Percentiles rank a stretch among this genome's conserved stretches.
phyloP scores from a whole-genome alignment of 495 filamentous ascomycete species.

The Staphylotrichum longicolle region DNA sequence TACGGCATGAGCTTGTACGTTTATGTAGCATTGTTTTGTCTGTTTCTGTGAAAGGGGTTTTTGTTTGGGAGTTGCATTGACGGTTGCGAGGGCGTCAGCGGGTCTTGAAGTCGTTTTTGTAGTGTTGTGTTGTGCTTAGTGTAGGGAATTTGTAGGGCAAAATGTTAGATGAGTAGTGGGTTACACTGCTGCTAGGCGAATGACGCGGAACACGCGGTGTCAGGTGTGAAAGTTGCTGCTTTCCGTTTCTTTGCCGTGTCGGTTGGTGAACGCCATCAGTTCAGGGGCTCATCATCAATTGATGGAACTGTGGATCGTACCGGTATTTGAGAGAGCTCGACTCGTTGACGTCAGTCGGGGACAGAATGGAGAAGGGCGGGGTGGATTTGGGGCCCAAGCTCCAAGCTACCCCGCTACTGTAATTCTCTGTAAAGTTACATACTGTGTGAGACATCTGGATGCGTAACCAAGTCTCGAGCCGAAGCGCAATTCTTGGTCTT shows the following conservation, averaged over 20 bases:
- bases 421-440: not conserved
- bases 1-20: not conserved
- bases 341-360: not conserved
- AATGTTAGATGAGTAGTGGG: not conserved
- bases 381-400: not conserved
- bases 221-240: too few species aligned
- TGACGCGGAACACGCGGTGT: too few species aligned
- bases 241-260: too few species aligned
- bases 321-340: too few species aligned
- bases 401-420: conserved; percentile 7
- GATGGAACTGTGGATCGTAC: too few species aligned
- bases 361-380: not conserved
- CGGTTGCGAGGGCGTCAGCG: not conserved
- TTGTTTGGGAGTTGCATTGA: not conserved
- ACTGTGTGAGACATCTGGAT: too few species aligned
- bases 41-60: not conserved
- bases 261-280: too few species aligned
- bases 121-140: not conserved
- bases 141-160: not conserved
- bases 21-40: conserved; percentile 16
- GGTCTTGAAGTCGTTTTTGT: not conserved
- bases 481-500: too few species aligned
- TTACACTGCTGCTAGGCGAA: not conserved
- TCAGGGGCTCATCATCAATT: not conserved
- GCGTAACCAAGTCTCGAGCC: not conserved